phyloP scores from a whole-genome alignment of 495 filamentous ascomycete species.

The Aspergillus conjunctus region DNA sequence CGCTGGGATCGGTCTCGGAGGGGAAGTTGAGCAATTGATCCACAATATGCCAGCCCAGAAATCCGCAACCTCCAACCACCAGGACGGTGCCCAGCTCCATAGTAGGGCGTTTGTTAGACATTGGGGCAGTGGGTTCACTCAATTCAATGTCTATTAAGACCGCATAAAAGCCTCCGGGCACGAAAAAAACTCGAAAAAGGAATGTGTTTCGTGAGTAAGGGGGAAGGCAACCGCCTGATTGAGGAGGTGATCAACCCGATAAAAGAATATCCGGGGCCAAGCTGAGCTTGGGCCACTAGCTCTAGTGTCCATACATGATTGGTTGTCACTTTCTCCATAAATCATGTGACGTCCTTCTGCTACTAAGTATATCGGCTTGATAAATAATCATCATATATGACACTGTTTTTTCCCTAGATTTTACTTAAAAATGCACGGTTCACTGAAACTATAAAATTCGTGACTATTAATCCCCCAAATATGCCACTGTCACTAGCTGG shows the following conservation, averaged over 20 bases:
- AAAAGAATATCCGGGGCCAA: slow-evolving; percentile 20
- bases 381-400: too few species aligned
- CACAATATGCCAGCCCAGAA: slow-evolving; percentile 62
- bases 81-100: slow-evolving; percentile 52
- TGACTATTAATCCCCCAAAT: too few species aligned
- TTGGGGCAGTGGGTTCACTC: slow-evolving; percentile 20
- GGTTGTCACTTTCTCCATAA: neutral
- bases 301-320: slow-evolving; percentile 2
- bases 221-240: neutral
- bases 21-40: slow-evolving; percentile 57
- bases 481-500: too few species aligned
- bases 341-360: neutral
- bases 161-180: slow-evolving; percentile 1
- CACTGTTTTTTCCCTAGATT: too few species aligned
- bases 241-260: neutral
- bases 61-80: slow-evolving; percentile 60
- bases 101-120: slow-evolving; percentile 40
- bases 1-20: slow-evolving; percentile 49
- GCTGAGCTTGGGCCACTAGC: slow-evolving; percentile 11
- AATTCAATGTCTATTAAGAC: slow-evolving; percentile 8
- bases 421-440: too few species aligned
- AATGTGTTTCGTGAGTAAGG: slow-evolving; percentile 5
- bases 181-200: slow-evolving; percentile 23
- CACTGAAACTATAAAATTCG: too few species aligned
- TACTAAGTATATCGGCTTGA: too few species aligned